Evolutionary conservation across 1,284 basidiomycete species (phyloP).

Genomic region (Marasmius tenuissimus): DNA sequence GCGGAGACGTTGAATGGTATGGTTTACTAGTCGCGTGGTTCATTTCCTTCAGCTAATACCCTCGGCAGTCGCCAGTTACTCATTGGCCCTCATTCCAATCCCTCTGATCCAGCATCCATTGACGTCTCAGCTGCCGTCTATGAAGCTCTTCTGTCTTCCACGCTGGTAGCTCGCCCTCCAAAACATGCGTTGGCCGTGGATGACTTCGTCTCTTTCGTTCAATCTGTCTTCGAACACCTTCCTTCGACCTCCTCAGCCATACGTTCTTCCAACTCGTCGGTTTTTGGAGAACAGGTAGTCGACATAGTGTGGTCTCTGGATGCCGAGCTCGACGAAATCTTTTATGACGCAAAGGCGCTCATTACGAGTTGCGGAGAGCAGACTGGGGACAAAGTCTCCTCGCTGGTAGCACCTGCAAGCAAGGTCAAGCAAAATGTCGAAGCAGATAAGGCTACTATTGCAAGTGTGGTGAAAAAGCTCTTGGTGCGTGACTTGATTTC

Average conservation of each 20-base stretch:
- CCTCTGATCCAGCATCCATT: slow-evolving; percentile 46
- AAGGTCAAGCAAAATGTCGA: slow-evolving; percentile 54
- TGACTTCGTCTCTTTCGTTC: slow-evolving; percentile 60
- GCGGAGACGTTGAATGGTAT: slow-evolving; percentile 64
- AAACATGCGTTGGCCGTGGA: slow-evolving; percentile 43
- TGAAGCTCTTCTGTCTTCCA: slow-evolving; percentile 61
- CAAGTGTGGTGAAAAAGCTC: slow-evolving; percentile 57
- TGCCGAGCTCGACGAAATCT: slow-evolving; percentile 68
- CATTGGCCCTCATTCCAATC: slow-evolving; percentile 54
- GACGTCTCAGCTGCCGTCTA: slow-evolving; percentile 64
- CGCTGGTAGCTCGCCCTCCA: slow-evolving; percentile 54
- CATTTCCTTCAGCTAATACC: slow-evolving; percentile 12
- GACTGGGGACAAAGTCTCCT: slow-evolving; percentile 10
- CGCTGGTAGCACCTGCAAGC: slow-evolving; percentile 35
- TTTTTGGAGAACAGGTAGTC: slow-evolving; percentile 68
- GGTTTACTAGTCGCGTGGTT: slow-evolving; percentile 18
- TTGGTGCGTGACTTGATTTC: slow-evolving; percentile 48
- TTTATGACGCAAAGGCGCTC: slow-evolving; percentile 52
- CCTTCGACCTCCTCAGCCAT: slow-evolving; percentile 62
- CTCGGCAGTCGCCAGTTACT: slow-evolving; percentile 54
- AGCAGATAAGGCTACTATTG: slow-evolving; percentile 62
- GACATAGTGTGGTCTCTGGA: slow-evolving; percentile 82
- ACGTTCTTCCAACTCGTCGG: slow-evolving; percentile 35
- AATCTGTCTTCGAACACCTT: slow-evolving; percentile 55
- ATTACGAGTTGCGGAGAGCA: slow-evolving; percentile 34